Percentiles rank a stretch among this genome's conserved stretches.
Evolutionary conservation across 495 filamentous ascomycete species (phyloP).

Genomic region (Wilcoxina mikolae): DNA sequence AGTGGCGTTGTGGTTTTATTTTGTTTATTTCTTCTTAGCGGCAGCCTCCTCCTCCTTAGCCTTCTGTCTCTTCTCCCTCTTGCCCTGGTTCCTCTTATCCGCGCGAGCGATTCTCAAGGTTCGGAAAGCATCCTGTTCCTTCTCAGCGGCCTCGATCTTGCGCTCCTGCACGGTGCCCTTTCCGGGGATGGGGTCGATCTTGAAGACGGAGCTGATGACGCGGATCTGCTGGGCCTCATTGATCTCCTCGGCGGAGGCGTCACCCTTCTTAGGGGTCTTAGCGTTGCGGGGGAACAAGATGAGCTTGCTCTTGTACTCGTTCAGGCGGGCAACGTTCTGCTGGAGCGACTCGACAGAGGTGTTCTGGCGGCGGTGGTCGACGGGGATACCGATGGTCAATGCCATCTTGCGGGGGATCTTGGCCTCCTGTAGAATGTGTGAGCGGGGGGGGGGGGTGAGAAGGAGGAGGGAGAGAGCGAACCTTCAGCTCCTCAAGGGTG

Average conservation of each 20-base stretch:
- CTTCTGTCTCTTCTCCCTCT: conserved; percentile 83
- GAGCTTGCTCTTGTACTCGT: conserved; percentile 84
- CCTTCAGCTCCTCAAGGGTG: conserved; percentile 94
- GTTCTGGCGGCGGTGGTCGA: conserved; percentile 93
- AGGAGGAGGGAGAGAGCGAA: conserved; percentile 34
- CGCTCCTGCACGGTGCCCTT: conserved; percentile 61
- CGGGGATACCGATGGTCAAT: conserved; percentile 86
- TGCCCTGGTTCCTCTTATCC: conserved; percentile 65
- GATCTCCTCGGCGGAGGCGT: conserved; percentile 76
- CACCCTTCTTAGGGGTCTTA: conserved; percentile 78
- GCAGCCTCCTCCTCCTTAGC: conserved; percentile 79
- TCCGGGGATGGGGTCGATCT: conserved; percentile 51
- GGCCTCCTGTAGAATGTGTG: conserved; percentile 51
- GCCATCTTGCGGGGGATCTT: conserved; percentile 90
- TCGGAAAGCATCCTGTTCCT: conserved; percentile 55
- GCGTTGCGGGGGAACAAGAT: conserved; percentile 95
- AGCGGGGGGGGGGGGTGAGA: background rate
- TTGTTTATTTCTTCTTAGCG: conserved; percentile 80
- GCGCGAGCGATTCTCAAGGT: conserved; percentile 72
- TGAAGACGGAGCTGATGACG: conserved; percentile 44
- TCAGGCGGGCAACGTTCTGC: conserved; percentile 87
- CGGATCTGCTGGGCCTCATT: conserved; percentile 55
- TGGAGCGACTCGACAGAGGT: conserved; percentile 84
- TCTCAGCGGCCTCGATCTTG: conserved; percentile 58
- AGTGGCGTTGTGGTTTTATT: background rate